phyloP scores from a whole-genome alignment of 352 stramenopile species.

The Phytophthora sp. region DNA sequence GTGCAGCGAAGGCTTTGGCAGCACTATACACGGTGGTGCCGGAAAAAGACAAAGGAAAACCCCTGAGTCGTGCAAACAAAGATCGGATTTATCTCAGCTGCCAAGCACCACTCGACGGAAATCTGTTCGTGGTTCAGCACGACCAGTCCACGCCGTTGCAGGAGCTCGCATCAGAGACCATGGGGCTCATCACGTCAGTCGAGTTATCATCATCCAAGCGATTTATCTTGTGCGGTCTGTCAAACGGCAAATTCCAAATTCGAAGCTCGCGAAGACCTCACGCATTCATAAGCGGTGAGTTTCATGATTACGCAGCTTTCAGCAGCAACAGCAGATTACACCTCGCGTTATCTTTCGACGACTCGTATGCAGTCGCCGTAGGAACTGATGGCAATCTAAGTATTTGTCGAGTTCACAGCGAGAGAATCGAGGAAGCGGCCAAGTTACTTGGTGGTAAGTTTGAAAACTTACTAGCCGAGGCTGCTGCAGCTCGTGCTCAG shows the following conservation, averaged over 20 bases:
- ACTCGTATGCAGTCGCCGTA: conserved; percentile 75
- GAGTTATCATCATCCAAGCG: conserved; percentile 53
- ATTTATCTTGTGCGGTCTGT: conserved; percentile 79
- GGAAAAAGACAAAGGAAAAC: conserved; percentile 36
- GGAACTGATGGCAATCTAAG: conserved; percentile 83
- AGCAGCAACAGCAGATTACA: conserved; percentile 29
- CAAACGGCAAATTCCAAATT: conserved; percentile 86
- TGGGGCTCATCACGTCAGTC: conserved; percentile 46
- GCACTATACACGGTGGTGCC: conserved; percentile 45
- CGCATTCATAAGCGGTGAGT: conserved; percentile 76
- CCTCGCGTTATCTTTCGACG: conserved; percentile 82
- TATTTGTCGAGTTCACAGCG: conserved; percentile 63
- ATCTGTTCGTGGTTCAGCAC: conserved; percentile 45
- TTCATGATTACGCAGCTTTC: conserved; percentile 64
- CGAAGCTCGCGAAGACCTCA: conserved; percentile 53
- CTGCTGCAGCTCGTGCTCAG: conserved; percentile 57
- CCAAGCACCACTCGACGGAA: conserved; percentile 40
- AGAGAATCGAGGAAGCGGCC: conserved; percentile 57
- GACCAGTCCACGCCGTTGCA: conserved; percentile 36
- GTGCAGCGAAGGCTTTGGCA: conserved; percentile 37
- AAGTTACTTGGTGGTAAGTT: conserved; percentile 43
- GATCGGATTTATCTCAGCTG: conserved; percentile 58
- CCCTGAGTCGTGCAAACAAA: conserved; percentile 14
- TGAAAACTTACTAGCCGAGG: conserved; percentile 50
- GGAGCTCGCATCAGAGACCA: conserved; percentile 52